These are phyloP conservation scores for Eimeria necatrix DNA, from an alignment of 169 alveolate species.

Conservation along the genomic window DNA sequence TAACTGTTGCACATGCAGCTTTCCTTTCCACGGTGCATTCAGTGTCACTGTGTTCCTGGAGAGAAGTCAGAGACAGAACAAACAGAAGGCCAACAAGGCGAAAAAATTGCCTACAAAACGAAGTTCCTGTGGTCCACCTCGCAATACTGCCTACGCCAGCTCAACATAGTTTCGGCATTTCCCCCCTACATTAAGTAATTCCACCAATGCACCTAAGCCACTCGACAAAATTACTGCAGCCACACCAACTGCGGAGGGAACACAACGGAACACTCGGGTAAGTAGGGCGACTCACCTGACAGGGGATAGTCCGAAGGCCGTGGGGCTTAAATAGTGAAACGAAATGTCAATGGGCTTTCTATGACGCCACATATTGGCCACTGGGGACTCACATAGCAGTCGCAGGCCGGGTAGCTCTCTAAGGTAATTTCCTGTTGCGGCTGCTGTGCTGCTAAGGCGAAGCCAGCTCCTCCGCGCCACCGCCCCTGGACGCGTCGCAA, in stretches of 20 bases:
- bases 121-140: no score
- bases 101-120: background rate
- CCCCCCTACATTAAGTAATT: no score
- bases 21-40: slow-evolving; percentile 38
- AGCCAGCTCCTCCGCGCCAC: slow-evolving; percentile 10
- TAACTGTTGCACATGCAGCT: slow-evolving; percentile 48
- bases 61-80: background rate
- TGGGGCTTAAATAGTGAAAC: slow-evolving; percentile 57
- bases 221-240: no score
- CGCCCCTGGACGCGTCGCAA: slow-evolving; percentile 30
- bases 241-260: background rate
- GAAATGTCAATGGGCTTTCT: slow-evolving; percentile 25
- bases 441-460: background rate
- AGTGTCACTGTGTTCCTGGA: slow-evolving; percentile 16
- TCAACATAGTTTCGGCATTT: no score
- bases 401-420: slow-evolving; percentile 43
- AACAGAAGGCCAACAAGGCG: background rate
- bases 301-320: slow-evolving; percentile 40
- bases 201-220: no score
- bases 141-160: no score
- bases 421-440: background rate
- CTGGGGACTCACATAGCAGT: slow-evolving; percentile 7
- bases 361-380: slow-evolving; percentile 14
- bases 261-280: background rate
- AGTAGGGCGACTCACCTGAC: background rate